Percentiles rank a stretch among this genome's conserved stretches.
Conservation (phyloP, 345 rosid species). For the Dipteronia sinensis region DNA sequence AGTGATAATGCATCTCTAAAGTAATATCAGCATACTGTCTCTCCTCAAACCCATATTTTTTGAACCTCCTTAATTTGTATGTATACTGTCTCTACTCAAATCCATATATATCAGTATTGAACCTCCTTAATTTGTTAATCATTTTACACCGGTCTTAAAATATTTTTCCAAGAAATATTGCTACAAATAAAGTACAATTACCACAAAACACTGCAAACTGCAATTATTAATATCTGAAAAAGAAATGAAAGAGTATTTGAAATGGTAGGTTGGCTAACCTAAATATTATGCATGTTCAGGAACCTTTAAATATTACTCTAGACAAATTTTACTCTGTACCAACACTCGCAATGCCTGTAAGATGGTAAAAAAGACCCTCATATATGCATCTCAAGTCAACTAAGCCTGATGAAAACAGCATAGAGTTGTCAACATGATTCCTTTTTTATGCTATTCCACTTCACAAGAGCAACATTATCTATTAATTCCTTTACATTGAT, state of each 20-base stretch:
- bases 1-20: not conserved
- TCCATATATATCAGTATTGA: not conserved
- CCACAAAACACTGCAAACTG: not conserved
- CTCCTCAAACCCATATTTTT: not conserved
- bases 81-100: not conserved
- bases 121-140: not conserved
- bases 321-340: not conserved
- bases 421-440: not conserved
- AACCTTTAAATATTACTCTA: not conserved
- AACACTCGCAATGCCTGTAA: not conserved
- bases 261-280: not conserved
- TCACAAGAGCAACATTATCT: not conserved
- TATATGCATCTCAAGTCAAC: slow-evolving; percentile 1
- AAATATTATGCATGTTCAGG: not conserved
- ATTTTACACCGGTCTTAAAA: not conserved
- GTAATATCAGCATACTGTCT: not conserved
- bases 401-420: not conserved
- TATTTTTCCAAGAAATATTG: not conserved
- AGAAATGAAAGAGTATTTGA: not conserved
- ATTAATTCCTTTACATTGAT: not conserved
- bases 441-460: not conserved
- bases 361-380: not conserved
- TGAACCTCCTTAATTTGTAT: not conserved
- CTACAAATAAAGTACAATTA: not conserved
- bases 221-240: not conserved